Percentiles rank a stretch among this genome's conserved stretches.
These are phyloP conservation scores for Dendrothele bispora DNA, from an alignment of 768 basidiomycete genomes.

Conservation along the genomic window DNA sequence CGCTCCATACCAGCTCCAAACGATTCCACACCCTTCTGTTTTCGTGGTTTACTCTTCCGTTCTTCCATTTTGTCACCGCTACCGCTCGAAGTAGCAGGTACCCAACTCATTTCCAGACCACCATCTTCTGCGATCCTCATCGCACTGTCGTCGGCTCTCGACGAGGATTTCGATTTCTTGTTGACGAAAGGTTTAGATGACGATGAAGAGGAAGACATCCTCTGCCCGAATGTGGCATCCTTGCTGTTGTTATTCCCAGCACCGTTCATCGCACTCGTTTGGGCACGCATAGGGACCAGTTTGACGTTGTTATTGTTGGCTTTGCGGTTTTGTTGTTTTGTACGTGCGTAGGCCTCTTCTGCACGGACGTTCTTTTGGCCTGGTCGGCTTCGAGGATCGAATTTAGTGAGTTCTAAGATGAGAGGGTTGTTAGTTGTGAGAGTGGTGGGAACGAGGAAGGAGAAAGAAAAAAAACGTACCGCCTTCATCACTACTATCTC, in stretches of 20 bases:
- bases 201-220: constrained; percentile 36
- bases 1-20: constrained; percentile 92
- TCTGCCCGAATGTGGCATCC: constrained; percentile 69
- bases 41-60: constrained; percentile 24
- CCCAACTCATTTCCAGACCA: constrained; percentile 83
- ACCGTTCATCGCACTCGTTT: constrained; percentile 24
- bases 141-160: constrained; percentile 23
- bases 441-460: constrained; percentile 1
- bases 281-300: constrained; percentile 64
- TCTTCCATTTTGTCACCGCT: constrained; percentile 32
- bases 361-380: constrained; percentile 47
- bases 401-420: constrained; percentile 46
- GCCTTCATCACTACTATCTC: constrained; percentile 56
- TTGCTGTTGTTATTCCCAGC: constrained; percentile 35
- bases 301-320: constrained; percentile 63
- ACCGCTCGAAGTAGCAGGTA: constrained; percentile 52
- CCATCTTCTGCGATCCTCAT: constrained; percentile 41
- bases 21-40: constrained; percentile 62
- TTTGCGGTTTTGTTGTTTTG: constrained; percentile 42
- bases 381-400: constrained; percentile 49
- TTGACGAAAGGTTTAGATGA: constrained; percentile 9
- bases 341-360: constrained; percentile 44
- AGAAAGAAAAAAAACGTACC: constrained; percentile 32
- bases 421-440: neutral
- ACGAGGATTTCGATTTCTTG: constrained; percentile 11